A percentile compares a stretch with the other conserved stretches of the same genome.
These are phyloP conservation scores for Cadophora sp. DNA, from an alignment of 2,329 filamentous ascomycete genomes.

Conservation along the genomic window DNA sequence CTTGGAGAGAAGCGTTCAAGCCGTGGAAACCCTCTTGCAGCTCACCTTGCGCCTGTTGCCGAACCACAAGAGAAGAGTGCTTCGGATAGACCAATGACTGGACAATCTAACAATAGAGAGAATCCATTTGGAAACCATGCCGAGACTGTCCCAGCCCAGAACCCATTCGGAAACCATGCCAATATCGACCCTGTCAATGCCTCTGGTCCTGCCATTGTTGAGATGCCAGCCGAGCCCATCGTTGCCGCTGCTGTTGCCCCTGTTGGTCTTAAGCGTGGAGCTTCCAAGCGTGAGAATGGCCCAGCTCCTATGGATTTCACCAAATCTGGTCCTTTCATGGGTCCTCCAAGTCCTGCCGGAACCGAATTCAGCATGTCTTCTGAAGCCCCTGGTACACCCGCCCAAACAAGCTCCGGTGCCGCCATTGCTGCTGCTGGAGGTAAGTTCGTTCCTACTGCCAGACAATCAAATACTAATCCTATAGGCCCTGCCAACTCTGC, in stretches of 20 bases:
- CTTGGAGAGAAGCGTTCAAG: conserved; percentile 61
- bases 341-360: conserved; percentile 64
- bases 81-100: conserved; percentile 48
- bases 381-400: conserved; percentile 55
- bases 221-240: conserved; percentile 47
- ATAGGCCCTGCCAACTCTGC: conserved; percentile 62
- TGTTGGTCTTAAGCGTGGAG: conserved; percentile 56
- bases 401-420: conserved; percentile 57
- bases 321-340: conserved; percentile 46
- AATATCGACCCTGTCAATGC: conserved; percentile 53
- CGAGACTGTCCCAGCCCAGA: conserved; percentile 54
- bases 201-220: conserved; percentile 51
- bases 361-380: conserved; percentile 69
- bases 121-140: conserved; percentile 77
- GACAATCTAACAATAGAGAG: conserved; percentile 57
- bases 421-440: conserved; percentile 66
- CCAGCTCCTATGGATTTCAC: conserved; percentile 61
- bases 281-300: conserved; percentile 61
- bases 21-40: conserved; percentile 54
- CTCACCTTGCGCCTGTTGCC: conserved; percentile 47
- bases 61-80: conserved; percentile 20
- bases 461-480: not conserved
- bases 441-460: not conserved
- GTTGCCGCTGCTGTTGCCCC: conserved; percentile 36
- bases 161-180: conserved; percentile 74